Evolutionary conservation across 345 rosid genomes (phyloP).

Genomic region (Lagerstroemia speciosa): DNA sequence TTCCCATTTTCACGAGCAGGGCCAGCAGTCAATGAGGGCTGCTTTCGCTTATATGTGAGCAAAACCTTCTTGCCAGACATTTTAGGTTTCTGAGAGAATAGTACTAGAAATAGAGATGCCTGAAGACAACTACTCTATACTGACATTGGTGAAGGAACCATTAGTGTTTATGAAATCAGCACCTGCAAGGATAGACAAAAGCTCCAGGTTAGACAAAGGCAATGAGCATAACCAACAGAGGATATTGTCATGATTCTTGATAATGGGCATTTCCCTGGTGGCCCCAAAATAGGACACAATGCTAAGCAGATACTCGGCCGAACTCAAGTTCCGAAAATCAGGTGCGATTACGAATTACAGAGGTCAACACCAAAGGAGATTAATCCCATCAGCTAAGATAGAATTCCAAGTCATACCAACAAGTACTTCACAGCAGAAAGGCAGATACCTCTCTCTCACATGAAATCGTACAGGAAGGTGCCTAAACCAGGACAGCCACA

Average conservation of each 20-base stretch:
- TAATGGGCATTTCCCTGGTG: background rate
- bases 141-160: background rate
- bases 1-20: slow-evolving; percentile 12
- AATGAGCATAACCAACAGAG: background rate
- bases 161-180: background rate
- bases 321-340: background rate
- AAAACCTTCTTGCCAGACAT: slow-evolving; percentile 27
- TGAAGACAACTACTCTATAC: background rate
- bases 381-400: background rate
- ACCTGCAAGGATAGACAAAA: background rate
- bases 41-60: slow-evolving; percentile 34
- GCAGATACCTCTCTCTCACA: background rate
- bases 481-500: background rate
- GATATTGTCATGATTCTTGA: background rate
- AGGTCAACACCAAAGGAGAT: background rate
- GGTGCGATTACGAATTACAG: background rate
- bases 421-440: background rate
- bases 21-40: slow-evolving; percentile 11
- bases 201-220: background rate
- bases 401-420: background rate
- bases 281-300: background rate
- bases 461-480: background rate
- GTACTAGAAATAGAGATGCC: slow-evolving; percentile 1
- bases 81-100: slow-evolving; percentile 8
- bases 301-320: background rate